Evolutionary conservation across 352 stramenopile genomes (phyloP), one percentile per base, ranked within the genome.

Genomic region (Lagenidium giganteum): DNA sequence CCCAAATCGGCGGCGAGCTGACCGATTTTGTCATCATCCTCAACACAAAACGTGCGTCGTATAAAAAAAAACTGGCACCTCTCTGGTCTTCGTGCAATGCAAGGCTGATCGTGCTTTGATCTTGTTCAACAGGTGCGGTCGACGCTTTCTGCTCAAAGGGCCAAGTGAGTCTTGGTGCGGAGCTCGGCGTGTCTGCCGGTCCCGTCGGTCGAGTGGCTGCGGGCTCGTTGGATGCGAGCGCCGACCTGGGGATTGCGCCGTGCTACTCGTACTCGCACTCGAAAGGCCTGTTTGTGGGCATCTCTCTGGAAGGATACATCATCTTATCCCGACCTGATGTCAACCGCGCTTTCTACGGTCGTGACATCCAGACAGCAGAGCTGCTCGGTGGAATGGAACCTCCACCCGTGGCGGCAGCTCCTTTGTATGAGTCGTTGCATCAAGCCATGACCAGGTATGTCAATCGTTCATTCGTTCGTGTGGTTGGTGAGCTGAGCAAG

Each of bases 21-120:
- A 97, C 91, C 24, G 88, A 98, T 57, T 87, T 97, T 45, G 73
- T 98, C 24, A 87, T 98, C 46, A 86, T 97, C 32, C 81, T 98
- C 42, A 97, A 97, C 70, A 95, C 87, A 5, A 73, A 81, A 40
- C 64, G 74, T 58, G 28, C 27, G 26, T 40, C n/a, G n/a, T n/a
- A n/a, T n/a, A n/a, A 4, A n/a, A 42, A 6, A n/a, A n/a, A n/a
- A 4, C 23, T 6, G 9, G 3, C 16, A 42, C 16, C 18, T 47
- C n/a, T 53, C 32, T 1, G 21, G 1, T 21, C 30, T 18, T 29
- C 11, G 22, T 20, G 7, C 14, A 32, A 27, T 9, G 32, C 21
- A 37, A 39, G 45, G 16, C n/a, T 34, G 40, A 23, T 29, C n/a
- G n/a, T n/a, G n/a, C n/a, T n/a, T n/a, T n/a, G n/a, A 35, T 22